Evolutionary conservation across 805 yeast genomes (phyloP).

Genomic region (Candida corydali): DNA sequence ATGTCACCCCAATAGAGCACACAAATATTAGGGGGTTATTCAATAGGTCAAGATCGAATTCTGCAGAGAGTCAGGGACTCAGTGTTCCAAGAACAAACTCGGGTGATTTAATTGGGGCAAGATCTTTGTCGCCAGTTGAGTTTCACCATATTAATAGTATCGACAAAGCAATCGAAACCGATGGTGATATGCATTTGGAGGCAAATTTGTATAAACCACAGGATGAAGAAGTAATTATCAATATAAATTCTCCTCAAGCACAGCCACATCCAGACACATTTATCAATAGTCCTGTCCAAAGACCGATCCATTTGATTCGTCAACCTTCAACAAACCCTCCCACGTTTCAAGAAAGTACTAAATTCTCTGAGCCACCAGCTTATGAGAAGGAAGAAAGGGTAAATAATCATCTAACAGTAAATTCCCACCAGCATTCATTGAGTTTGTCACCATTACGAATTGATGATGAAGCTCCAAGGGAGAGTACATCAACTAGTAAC

Average conservation of each 20-base stretch:
- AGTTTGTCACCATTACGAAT: constrained; percentile 23
- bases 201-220: constrained; percentile 55
- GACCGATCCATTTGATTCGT: constrained; percentile 54
- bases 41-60: constrained; percentile 4
- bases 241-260: constrained; percentile 61
- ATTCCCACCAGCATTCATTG: constrained; percentile 2
- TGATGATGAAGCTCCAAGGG: constrained; percentile 11
- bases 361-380: constrained; percentile 23
- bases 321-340: constrained; percentile 62
- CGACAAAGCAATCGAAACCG: constrained; percentile 33
- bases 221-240: constrained; percentile 28
- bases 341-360: constrained; percentile 41
- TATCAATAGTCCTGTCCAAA: constrained; percentile 33
- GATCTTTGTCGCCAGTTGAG: constrained; percentile 4
- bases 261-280: constrained; percentile 41
- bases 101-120: not conserved
- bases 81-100: too few species aligned
- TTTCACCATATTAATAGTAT: constrained; percentile 27
- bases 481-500: not conserved
- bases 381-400: constrained; percentile 10
- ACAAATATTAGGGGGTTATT: not conserved
- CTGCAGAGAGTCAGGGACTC: too few species aligned
- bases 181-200: constrained; percentile 36
- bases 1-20: constrained; percentile 44
- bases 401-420: not conserved